Conservation (phyloP, 495 filamentous ascomycete species). For the Penicillium fimorum region DNA sequence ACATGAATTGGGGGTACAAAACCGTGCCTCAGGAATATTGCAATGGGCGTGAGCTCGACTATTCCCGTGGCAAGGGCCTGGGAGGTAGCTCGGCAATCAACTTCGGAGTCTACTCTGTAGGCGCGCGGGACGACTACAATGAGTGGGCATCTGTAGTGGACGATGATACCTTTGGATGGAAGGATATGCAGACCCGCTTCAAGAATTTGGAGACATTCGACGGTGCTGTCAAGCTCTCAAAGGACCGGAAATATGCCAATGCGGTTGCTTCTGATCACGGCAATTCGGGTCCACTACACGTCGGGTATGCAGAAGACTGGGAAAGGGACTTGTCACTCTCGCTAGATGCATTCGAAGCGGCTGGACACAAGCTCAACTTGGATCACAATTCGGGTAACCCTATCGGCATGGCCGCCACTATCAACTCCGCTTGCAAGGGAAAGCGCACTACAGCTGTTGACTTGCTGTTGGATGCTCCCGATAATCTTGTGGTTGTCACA, state of each 20-base stretch:
- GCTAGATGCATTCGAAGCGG: slow-evolving; percentile 44
- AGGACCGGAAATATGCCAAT: slow-evolving; percentile 38
- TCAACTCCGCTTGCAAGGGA: slow-evolving; percentile 49
- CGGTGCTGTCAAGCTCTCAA: slow-evolving; percentile 30
- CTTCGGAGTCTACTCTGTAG: slow-evolving; percentile 57
- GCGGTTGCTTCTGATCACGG: slow-evolving; percentile 47
- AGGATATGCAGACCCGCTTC: slow-evolving; percentile 44
- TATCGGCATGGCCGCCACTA: slow-evolving; percentile 51
- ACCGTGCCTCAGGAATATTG: slow-evolving; percentile 54
- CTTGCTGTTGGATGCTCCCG: slow-evolving; percentile 39
- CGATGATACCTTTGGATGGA: slow-evolving; percentile 52
- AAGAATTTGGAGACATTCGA: slow-evolving; percentile 56
- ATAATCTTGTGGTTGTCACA: slow-evolving; percentile 53
- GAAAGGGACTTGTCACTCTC: slow-evolving; percentile 48
- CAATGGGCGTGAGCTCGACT: slow-evolving; percentile 51
- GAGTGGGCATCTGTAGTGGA: slow-evolving; percentile 45
- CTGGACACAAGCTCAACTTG: slow-evolving; percentile 47
- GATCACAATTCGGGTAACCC: slow-evolving; percentile 63
- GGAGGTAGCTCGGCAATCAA: slow-evolving; percentile 64
- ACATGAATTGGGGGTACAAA: slow-evolving; percentile 61
- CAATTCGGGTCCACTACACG: slow-evolving; percentile 41
- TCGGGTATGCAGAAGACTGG: slow-evolving; percentile 49
- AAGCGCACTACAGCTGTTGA: slow-evolving; percentile 52
- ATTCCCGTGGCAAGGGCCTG: slow-evolving; percentile 57
- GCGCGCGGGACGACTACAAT: slow-evolving; percentile 60